Evolutionary conservation across 2,329 filamentous ascomycete genomes (phyloP), one percentile per base, ranked within the genome.

Genomic region (Chalaropsis ovoidea): DNA sequence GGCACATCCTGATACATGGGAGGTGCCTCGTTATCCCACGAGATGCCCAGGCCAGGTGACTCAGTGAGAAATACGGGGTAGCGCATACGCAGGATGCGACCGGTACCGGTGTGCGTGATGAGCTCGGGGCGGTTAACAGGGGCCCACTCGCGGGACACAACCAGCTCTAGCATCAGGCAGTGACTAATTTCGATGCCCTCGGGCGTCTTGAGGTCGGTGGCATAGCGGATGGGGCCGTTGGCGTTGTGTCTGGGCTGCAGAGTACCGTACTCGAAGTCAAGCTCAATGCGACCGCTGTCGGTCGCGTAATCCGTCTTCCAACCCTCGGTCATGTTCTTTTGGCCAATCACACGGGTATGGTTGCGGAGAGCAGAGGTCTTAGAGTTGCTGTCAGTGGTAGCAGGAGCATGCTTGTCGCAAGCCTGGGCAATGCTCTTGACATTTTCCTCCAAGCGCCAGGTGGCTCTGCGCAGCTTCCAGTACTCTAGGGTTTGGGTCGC

Each of bases 21-120:
- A 13, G 93, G 93, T 72, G 89, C 86, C 78, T 99, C 93, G 76
- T 96, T 93, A 71, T 97, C 93, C 93, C 94, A 99, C 70, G 88
- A 90, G 71, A 99, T 92, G 62, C 93, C 92, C 73, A 96, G 82
- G 19, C 93, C 93, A 22, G 84, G 83, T 67, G 89, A 84, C 76
- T 95, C 88, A 3, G 92, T 96, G 65, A 97, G 81, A 66, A 85
- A 79, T 64, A 94, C 81, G 71, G 83, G 85, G 78, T 96, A 97
- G 74, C 95, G 90, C 82, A 96, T 96, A 69, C 93, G 84, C 68
- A 99, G 80, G 63, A 97, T 93, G 69, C 93, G 85, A 0, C 93
- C 94, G 1, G 91, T 88, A 68, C 93, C 93, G 0, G 93, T 96
- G 62, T 92, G 90, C 0, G 90, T 92, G 61, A 89, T 82, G 62